Conservation (phyloP, 1,139 yeast species). For the Debaryomyces sp. region DNA sequence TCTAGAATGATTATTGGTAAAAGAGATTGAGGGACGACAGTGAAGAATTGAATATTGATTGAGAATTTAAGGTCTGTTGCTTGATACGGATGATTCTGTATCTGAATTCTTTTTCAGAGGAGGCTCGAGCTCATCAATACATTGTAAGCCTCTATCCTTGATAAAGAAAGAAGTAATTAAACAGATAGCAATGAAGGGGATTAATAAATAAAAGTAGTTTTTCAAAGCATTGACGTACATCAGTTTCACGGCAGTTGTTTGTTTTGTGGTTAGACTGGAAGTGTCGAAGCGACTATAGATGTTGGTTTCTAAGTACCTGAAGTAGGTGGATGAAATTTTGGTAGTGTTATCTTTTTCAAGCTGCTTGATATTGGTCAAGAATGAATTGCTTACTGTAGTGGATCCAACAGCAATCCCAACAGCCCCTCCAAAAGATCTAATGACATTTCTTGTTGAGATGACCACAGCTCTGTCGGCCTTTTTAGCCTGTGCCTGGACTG, state of each 20-base stretch:
- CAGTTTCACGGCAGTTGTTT: slow-evolving; percentile 25
- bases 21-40: not conserved
- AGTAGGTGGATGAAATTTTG: slow-evolving; percentile 16
- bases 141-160: slow-evolving; percentile 44
- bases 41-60: not conserved
- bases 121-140: slow-evolving; percentile 35
- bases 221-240: slow-evolving; percentile 42
- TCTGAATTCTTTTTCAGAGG: slow-evolving; percentile 4
- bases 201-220: slow-evolving; percentile 41
- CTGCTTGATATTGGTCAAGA: slow-evolving; percentile 15
- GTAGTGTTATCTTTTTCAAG: slow-evolving; percentile 6
- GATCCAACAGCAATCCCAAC: slow-evolving; percentile 32
- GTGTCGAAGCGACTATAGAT: slow-evolving; percentile 22
- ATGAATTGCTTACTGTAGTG: slow-evolving; percentile 25
- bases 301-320: slow-evolving; percentile 19
- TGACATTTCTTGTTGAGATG: slow-evolving; percentile 54
- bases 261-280: slow-evolving; percentile 19
- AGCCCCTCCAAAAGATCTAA: slow-evolving; percentile 59
- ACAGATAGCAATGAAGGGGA: slow-evolving; percentile 48
- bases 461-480: slow-evolving; percentile 58
- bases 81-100: slow-evolving; percentile 12
- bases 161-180: slow-evolving; percentile 37
- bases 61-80: not conserved
- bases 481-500: slow-evolving; percentile 54
- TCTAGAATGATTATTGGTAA: not conserved